Evolutionary conservation across 2,329 filamentous ascomycete species (phyloP).

Genomic region (Xenoacremonium recifei): DNA sequence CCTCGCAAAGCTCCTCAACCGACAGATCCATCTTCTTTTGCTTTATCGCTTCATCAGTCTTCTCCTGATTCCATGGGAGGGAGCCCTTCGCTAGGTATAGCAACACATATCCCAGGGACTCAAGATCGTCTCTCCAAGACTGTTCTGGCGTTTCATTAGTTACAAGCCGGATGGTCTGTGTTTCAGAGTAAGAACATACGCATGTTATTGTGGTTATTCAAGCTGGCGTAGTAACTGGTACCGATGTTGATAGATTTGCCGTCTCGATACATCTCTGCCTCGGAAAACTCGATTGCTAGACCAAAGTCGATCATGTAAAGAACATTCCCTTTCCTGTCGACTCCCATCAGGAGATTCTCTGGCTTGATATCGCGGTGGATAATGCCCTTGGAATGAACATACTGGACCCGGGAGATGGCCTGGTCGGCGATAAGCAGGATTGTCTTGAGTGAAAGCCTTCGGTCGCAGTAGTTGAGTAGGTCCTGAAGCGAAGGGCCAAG

Average conservation of each 20-base stretch:
- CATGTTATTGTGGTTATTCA: conserved; percentile 16
- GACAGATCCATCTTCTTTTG: conserved; percentile 46
- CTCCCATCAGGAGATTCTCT: conserved; percentile 21
- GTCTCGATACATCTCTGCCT: conserved; percentile 2
- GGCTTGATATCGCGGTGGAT: conserved; percentile 23
- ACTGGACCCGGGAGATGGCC: conserved; percentile 14
- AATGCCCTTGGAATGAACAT: conserved; percentile 14
- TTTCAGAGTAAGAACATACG: conserved; percentile 14
- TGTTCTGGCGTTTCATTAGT: conserved; percentile 51
- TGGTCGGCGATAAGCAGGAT: conserved; percentile 21
- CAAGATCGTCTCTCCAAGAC: conserved; percentile 73
- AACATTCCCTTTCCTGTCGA: conserved; percentile 14
- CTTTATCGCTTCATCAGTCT: conserved; percentile 46
- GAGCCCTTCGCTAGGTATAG: conserved; percentile 74
- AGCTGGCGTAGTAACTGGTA: conserved; percentile 16
- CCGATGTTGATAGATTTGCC: conserved; percentile 4
- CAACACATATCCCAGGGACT: conserved; percentile 73
- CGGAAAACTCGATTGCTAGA: conserved; percentile 9
- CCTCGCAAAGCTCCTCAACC: conserved; percentile 70
- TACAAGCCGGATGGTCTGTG: conserved; percentile 1
- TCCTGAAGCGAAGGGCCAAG: conserved; percentile 67
- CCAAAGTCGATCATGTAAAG: conserved; percentile 20
- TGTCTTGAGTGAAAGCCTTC: conserved; percentile 21
- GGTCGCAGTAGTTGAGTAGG: conserved; percentile 40
- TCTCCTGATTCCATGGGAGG: conserved; percentile 71